phyloP scores from a whole-genome alignment of 176 grass and related monocot genomes.

The Miscanthus lutarioriparius region DNA sequence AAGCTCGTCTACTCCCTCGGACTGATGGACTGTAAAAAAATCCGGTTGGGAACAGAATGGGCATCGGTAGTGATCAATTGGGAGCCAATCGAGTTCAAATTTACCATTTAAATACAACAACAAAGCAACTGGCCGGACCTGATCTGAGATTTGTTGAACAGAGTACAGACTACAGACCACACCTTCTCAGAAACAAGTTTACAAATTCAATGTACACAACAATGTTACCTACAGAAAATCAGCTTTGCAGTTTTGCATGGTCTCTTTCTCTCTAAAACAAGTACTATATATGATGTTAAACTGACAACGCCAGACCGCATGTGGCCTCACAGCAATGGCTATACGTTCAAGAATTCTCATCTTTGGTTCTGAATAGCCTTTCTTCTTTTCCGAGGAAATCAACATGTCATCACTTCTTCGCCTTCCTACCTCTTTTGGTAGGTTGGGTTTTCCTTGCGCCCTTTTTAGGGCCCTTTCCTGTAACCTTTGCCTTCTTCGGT shows the following conservation, averaged over 20 bases:
- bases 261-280: not conserved
- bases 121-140: too few species aligned
- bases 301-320: not conserved
- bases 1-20: too few species aligned
- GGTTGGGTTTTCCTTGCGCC: constrained; percentile 56
- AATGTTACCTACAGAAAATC: not conserved
- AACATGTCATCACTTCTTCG: constrained; percentile 51
- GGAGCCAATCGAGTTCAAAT: too few species aligned
- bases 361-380: not conserved
- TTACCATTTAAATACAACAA: too few species aligned
- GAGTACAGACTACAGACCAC: not conserved
- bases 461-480: constrained; percentile 53
- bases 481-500: constrained; percentile 74
- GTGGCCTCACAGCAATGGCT: not conserved
- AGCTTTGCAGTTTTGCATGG: not conserved
- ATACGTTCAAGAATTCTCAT: not conserved
- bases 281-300: not conserved
- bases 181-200: not conserved
- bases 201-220: not conserved
- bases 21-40: too few species aligned
- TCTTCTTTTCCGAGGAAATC: not conserved
- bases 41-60: not conserved
- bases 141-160: not conserved
- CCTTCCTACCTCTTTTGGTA: constrained; percentile 67
- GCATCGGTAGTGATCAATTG: not conserved